Conservation (phyloP, 345 rosid genomes). For the Hevea brasiliensis region DNA sequence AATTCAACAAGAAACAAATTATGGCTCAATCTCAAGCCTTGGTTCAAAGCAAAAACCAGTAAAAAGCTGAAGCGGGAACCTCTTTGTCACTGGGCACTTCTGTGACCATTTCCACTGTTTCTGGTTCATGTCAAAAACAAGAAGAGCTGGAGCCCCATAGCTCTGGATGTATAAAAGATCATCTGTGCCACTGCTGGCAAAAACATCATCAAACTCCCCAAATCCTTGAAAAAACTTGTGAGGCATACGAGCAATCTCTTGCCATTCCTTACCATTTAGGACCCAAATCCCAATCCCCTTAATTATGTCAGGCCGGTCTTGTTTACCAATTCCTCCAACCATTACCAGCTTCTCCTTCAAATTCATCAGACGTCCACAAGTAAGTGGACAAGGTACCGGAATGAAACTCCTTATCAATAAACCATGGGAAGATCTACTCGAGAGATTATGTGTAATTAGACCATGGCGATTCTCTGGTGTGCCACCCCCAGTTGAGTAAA, state of each 20-base stretch:
- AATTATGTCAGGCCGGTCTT: slow-evolving; percentile 75
- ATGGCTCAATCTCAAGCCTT: slow-evolving; percentile 76
- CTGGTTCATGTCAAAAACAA: slow-evolving; percentile 62
- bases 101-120: slow-evolving; percentile 87
- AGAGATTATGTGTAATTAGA: slow-evolving; percentile 52
- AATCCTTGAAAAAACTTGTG: slow-evolving; percentile 84
- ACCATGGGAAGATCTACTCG: slow-evolving; percentile 39
- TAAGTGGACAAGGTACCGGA: slow-evolving; percentile 75
- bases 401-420: slow-evolving; percentile 50
- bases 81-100: slow-evolving; percentile 82
- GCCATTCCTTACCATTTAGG: slow-evolving; percentile 65
- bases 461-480: slow-evolving; percentile 70
- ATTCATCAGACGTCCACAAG: slow-evolving; percentile 93
- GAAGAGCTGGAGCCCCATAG: slow-evolving; percentile 81
- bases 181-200: slow-evolving; percentile 82
- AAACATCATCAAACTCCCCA: slow-evolving; percentile 95
- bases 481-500: slow-evolving; percentile 68
- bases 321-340: slow-evolving; percentile 95
- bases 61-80: slow-evolving; percentile 93
- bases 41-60: slow-evolving; percentile 95
- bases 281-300: slow-evolving; percentile 96
- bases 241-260: slow-evolving; percentile 83
- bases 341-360: slow-evolving; percentile 79
- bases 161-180: slow-evolving; percentile 89
- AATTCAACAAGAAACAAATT: slow-evolving; percentile 28